Base-by-base conservation (phyloP, 768 basidiomycete species). In the Coprinellus micaceus region DNA sequence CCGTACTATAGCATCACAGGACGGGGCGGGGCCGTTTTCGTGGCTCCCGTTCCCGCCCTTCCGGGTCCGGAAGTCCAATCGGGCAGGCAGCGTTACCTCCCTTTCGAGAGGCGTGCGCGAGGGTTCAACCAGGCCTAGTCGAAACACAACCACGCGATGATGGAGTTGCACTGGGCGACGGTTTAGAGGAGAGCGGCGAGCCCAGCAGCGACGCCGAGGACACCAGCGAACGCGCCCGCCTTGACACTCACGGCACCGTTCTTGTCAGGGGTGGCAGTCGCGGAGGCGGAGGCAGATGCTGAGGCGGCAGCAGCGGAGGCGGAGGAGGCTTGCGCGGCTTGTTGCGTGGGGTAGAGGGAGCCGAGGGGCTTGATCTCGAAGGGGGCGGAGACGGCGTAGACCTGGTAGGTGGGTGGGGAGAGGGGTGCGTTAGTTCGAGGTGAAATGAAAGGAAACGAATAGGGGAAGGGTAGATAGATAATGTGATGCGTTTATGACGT, bases 281-380 rank as follows among this genome's bases (percentile, higher is more conserved):
- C 65, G 4, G 68, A 59, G n/a, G 58, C 69, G 33, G 69, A 57
- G 17, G 63, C 57, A 40, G 67, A 57, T 22, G 66, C 56, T 29
- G 66, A 48, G 11, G 64, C 60, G 12, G 64, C 58, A 25, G 59
- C 61, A 4, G 71, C 60, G 21, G 71, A 65, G 3, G 63, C 46
- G 17, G 71, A 66, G 13, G 74, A 67, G 19, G 69, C 63, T 2
- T 21, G 41, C 2, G 13, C 53, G 2, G 53, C 41, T 28, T 54
- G 43, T 19, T 80, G 56, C 3, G 68, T 46, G 10, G 85, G 83
- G 63, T 83, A 88, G 12, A 73, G 7, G 33, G 86, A 74, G 49
- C 82, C 83, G 29, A 71, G 58, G 5, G 84, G 64, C 66, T 84
- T 82, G 68, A 91, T 77, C 66, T 83, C 80, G 67, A 91, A 91